Evolutionary conservation across 768 basidiomycete species (phyloP), one percentile per base, ranked within the genome.

Genomic region (Lentinula boryana): DNA sequence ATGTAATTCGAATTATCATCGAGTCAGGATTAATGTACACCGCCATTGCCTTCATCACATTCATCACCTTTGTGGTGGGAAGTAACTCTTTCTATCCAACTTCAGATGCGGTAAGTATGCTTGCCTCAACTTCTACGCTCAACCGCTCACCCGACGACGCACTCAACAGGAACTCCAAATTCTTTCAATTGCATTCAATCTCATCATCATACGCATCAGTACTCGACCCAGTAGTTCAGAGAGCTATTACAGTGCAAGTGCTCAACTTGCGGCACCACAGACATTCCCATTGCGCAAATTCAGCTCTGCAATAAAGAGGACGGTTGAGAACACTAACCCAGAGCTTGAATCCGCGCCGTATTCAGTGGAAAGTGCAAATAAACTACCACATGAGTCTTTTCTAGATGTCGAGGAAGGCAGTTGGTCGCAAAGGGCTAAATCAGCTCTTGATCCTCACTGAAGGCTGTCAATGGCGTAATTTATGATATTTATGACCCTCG

Each of bases 21-120:
- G 64, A 65, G 35, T 63, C 64, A 0, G 64, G 62, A 41, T 4
- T 55, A n/a, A 44, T 63, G 40, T 63, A 63, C 27, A 65, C 64
- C 4, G 32, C 58, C 18, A 43, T 49, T 15, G 64, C 63, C 10
- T 31, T 65, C 18, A 54, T 63, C 12, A 38, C 56, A 6, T 61
- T 60, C 38, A 58, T 60, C 3, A 51, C 56, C 2, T 58, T 52
- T 16, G 35, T 63, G 16, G 27, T 38, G 15, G 57, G 56, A 13
- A 63, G 56, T 35, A 63, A 57, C 44, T 44, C 62, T 48, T 53
- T 63, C 41, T 65, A 58, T 50, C 18, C 33, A 3, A 58, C 36
- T 23, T 52, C 55, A 38, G 60, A 61, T 46, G 63, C 36, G 43
- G 53, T 54, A 46, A 4, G 54, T 31, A 31, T 16, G 35, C 7